These are phyloP conservation scores for Aspergillus saccharolyticus DNA, from an alignment of 495 filamentous ascomycete species.

Conservation along the genomic window DNA sequence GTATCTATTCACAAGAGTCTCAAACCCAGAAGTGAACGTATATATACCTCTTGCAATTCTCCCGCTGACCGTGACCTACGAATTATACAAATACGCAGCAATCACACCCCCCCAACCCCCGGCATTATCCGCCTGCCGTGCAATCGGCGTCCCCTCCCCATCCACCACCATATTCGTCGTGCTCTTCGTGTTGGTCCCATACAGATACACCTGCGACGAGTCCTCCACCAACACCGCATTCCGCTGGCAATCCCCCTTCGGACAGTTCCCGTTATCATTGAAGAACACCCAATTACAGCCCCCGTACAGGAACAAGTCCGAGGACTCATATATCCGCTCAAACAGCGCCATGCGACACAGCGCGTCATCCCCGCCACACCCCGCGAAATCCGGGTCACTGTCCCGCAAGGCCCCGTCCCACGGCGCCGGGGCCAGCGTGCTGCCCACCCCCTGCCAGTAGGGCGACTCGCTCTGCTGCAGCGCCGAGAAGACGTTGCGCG, in stretches of 20 bases:
- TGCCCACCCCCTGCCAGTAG: slow-evolving; percentile 43
- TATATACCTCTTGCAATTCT: neutral
- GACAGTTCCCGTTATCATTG: slow-evolving; percentile 36
- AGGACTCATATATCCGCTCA: slow-evolving; percentile 34
- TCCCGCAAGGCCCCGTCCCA: slow-evolving; percentile 31
- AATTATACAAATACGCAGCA: slow-evolving; percentile 35
- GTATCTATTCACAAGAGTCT: too few species aligned
- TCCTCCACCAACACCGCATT: slow-evolving; percentile 36
- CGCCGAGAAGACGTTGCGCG: slow-evolving; percentile 43
- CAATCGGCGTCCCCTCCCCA: slow-evolving; percentile 24
- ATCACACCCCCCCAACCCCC: slow-evolving; percentile 57
- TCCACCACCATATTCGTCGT: slow-evolving; percentile 39
- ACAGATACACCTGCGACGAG: slow-evolving; percentile 34
- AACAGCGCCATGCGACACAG: slow-evolving; percentile 42
- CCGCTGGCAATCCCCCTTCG: slow-evolving; percentile 36
- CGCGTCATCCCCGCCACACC: slow-evolving; percentile 28
- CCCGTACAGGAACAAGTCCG: slow-evolving; percentile 51
- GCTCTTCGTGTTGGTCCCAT: slow-evolving; percentile 39
- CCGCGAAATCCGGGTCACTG: slow-evolving; percentile 40
- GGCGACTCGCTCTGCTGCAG: slow-evolving; percentile 44
- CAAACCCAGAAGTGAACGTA: neutral
- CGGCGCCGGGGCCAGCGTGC: slow-evolving; percentile 36
- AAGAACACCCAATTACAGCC: slow-evolving; percentile 50
- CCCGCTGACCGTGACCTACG: slow-evolving; percentile 7
- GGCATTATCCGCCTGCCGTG: slow-evolving; percentile 38